A percentile compares a stretch with the other conserved stretches of the same genome.
Evolutionary conservation across 2,329 filamentous ascomycete species (phyloP).

Genomic region (Hymenoscyphus fraxineus): DNA sequence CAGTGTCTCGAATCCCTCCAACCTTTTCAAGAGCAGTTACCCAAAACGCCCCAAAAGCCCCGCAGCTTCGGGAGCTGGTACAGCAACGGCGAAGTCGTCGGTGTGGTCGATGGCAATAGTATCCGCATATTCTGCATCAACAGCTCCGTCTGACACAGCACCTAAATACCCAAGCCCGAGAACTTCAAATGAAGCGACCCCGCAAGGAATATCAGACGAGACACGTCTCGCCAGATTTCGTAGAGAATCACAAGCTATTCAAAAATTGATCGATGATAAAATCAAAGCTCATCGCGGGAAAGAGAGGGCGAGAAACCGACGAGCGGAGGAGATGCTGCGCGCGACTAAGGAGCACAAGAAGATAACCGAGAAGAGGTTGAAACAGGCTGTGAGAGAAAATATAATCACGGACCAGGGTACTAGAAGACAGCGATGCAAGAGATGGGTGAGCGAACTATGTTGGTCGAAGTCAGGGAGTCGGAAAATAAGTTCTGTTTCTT

Average conservation of each 20-base stretch:
- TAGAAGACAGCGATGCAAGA: not conserved
- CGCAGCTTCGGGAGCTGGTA: not conserved
- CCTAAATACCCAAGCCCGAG: too few relatives aligned
- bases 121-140: not conserved
- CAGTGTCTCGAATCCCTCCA: not conserved
- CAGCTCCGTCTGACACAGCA: not conserved
- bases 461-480: not conserved
- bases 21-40: not conserved
- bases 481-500: not conserved
- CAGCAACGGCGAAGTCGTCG: not conserved
- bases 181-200: not conserved
- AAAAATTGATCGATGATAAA: not conserved
- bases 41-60: not conserved
- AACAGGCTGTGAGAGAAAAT: not conserved
- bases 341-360: not conserved
- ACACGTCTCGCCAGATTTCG: not conserved
- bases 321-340: not conserved
- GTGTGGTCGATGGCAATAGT: not conserved
- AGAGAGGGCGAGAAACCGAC: not conserved
- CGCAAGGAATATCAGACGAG: not conserved
- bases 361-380: not conserved
- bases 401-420: not conserved
- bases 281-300: conserved; percentile 2
- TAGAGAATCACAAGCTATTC: not conserved
- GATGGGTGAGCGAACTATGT: not conserved